Base-by-base conservation (phyloP, 352 stramenopile genomes). In the Globisporangium camurandrum region DNA sequence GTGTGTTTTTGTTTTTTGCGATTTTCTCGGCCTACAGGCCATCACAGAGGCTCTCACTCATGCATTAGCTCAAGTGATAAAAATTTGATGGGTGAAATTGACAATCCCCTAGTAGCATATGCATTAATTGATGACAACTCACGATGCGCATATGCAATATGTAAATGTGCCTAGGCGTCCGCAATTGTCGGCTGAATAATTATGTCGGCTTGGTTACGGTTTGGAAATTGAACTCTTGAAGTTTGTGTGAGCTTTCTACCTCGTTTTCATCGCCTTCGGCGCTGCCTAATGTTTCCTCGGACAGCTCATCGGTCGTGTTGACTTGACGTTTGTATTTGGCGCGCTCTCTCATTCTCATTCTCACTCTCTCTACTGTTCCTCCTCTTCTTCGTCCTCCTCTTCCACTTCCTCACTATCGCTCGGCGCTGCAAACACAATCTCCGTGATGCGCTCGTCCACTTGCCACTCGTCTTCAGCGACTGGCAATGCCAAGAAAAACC, bases 381-480 rank as follows among this genome's bases (percentile, higher is more conserved):
- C 38, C 1, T 67, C 53, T 1, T 41, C 45, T 3, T 49, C 51
- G 14, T 59, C 57, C 2, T 46, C 49, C 20, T 62, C 61, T 16
- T 77, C 68, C 23, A 71, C 62, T 24, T 64, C 67, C 14, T 54
- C 58, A 34, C 62, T 62, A 41, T 59, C 74, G 37, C 59, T 64
- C 6, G 56, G 61, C 3, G 61, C 48, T 49, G 63, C 67, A 53
- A 89, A 89, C 4, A 89, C 63, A 38, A 87, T 86, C 58, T 86
- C 66, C 22, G 75, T 85, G 48, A 91, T 67, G 42, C 79, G 79
- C 27, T 91, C 76, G 57, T 91, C 79, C 12, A 91, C 49, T 19
- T 74, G 67, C 79, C 79, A 91, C 54, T 91, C 79, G 50, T 88
- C 79, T 48, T 91, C 79, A 42, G 72, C 67, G 31, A 84, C 62